phyloP scores from a whole-genome alignment of 257 asterid genomes.

The Salvia miltiorrhiza region DNA sequence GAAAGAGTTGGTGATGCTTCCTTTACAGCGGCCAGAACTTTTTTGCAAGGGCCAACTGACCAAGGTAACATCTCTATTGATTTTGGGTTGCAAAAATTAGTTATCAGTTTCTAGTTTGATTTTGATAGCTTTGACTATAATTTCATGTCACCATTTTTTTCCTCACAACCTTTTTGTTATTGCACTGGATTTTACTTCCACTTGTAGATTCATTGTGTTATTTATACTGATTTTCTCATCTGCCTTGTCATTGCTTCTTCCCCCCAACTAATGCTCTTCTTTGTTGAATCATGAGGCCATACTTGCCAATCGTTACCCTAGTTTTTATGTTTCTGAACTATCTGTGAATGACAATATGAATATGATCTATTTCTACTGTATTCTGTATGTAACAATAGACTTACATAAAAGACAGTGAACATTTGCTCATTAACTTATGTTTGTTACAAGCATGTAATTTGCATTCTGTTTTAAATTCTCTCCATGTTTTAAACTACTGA shows the following conservation, averaged over 20 bases:
- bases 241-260: constrained; percentile 2
- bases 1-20: constrained; percentile 94
- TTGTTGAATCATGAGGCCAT: neutral
- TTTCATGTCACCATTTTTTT: neutral
- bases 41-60: constrained; percentile 87
- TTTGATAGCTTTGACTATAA: constrained; percentile 8
- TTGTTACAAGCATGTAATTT: neutral
- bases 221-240: neutral
- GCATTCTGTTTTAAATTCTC: neutral
- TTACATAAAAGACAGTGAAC: neutral
- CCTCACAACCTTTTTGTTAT: neutral
- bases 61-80: constrained; percentile 40
- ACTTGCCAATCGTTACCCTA: neutral
- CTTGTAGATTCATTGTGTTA: neutral
- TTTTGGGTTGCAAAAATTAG: neutral
- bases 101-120: neutral
- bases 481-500: neutral
- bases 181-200: neutral
- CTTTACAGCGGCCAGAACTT: constrained; percentile 87
- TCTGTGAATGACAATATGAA: neutral
- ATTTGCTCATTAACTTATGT: constrained; percentile 3
- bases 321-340: neutral
- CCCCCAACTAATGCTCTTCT: neutral
- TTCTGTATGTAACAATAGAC: neutral
- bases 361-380: neutral